Evolutionary conservation across 257 asterid genomes (phyloP).

Genomic region (Perilla frutescens): DNA sequence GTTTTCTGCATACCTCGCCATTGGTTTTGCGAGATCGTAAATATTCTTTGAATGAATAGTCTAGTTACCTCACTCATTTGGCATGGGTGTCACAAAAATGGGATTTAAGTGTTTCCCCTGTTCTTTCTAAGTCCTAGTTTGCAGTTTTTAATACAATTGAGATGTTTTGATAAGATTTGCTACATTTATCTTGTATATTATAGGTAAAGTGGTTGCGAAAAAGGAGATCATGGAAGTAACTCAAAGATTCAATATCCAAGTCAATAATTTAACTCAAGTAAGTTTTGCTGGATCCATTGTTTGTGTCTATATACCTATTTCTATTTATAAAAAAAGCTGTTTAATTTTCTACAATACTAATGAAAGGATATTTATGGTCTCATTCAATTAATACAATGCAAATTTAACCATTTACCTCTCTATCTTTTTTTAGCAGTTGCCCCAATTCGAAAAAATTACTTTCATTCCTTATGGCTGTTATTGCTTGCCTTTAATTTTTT

Average conservation of each 20-base stretch:
- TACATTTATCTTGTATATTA: slow-evolving; percentile 22
- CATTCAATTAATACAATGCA: not conserved
- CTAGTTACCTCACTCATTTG: not conserved
- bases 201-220: slow-evolving; percentile 74
- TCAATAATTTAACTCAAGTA: slow-evolving; percentile 95
- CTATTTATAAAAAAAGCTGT: slow-evolving; percentile 1
- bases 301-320: slow-evolving; percentile 15
- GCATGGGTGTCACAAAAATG: not conserved
- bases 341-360: not conserved
- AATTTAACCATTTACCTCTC: not conserved
- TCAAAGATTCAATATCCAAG: slow-evolving; percentile 89
- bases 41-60: slow-evolving; percentile 7
- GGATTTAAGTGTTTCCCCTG: not conserved
- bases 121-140: slow-evolving; percentile 2
- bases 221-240: slow-evolving; percentile 67
- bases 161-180: slow-evolving; percentile 25
- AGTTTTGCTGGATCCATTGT: slow-evolving; percentile 40
- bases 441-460: slow-evolving; percentile 13
- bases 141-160: slow-evolving; percentile 24
- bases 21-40: slow-evolving; percentile 16
- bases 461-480: slow-evolving; percentile 14
- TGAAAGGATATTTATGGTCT: not conserved
- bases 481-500: slow-evolving; percentile 22
- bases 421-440: slow-evolving; percentile 15
- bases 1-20: not conserved